Evolutionary conservation across 176 grass and related monocot species (phyloP).

Genomic region (Oropetium thomaeum): DNA sequence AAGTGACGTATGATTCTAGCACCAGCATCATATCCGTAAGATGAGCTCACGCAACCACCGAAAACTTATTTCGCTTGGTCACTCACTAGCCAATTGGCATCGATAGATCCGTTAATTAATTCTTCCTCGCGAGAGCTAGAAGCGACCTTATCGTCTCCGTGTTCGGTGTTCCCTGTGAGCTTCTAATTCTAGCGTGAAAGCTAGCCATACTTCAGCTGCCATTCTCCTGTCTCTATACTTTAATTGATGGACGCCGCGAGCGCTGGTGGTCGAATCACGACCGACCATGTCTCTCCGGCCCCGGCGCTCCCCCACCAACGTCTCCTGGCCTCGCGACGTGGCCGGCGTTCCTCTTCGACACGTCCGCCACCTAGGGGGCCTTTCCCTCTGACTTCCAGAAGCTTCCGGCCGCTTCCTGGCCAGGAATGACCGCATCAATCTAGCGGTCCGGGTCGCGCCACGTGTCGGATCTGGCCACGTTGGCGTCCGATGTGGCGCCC

Average conservation of each 20-base stretch:
- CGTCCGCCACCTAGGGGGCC: constrained; percentile 2
- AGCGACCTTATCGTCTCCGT: neutral
- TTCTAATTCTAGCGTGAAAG: neutral
- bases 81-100: too few relatives aligned
- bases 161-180: neutral
- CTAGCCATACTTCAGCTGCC: neutral
- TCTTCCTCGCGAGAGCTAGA: too few relatives aligned
- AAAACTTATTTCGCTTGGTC: too few relatives aligned
- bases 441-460: constrained; percentile 45
- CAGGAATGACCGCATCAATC: constrained; percentile 44
- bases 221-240: neutral
- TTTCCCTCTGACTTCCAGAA: constrained; percentile 64
- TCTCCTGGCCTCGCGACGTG: constrained; percentile 23
- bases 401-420: constrained; percentile 68
- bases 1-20: neutral
- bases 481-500: constrained; percentile 65
- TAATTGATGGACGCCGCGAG: constrained; percentile 41
- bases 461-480: constrained; percentile 33
- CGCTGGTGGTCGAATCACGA: constrained; percentile 13
- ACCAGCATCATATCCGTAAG: neutral
- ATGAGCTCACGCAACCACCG: neutral
- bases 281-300: constrained; percentile 28
- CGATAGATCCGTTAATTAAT: too few relatives aligned
- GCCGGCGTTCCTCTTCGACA: constrained; percentile 1
- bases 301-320: neutral